Conservation (phyloP, 169 alveolate species). For the Cytauxzoon felis region DNA sequence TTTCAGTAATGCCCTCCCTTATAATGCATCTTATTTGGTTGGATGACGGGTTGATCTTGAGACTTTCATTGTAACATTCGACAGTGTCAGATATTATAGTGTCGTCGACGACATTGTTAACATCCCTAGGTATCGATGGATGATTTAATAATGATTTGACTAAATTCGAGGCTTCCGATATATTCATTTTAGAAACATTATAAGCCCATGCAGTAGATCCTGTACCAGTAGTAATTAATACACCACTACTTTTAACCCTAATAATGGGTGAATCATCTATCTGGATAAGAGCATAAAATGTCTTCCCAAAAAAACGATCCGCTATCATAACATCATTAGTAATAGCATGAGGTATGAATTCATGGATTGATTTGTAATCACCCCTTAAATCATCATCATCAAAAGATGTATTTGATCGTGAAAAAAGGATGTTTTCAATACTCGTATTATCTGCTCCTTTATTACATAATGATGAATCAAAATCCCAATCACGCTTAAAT, state of each 20-base stretch:
- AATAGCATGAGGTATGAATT: constrained; percentile 37
- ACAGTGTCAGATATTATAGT: constrained; percentile 48
- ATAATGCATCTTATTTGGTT: constrained; percentile 67
- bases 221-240: constrained; percentile 76
- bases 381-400: constrained; percentile 33
- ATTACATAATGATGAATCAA: neutral
- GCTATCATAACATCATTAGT: constrained; percentile 62
- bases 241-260: constrained; percentile 69
- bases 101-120: constrained; percentile 48
- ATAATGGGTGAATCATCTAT: constrained; percentile 60
- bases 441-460: constrained; percentile 2
- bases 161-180: constrained; percentile 31
- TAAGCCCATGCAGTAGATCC: constrained; percentile 87
- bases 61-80: constrained; percentile 59
- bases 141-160: constrained; percentile 28
- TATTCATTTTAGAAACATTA: constrained; percentile 70
- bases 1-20: constrained; percentile 64
- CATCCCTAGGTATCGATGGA: constrained; percentile 51
- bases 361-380: neutral
- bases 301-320: constrained; percentile 46
- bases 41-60: constrained; percentile 61
- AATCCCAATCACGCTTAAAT: constrained; percentile 32
- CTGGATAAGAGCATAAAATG: constrained; percentile 67
- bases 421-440: constrained; percentile 37
- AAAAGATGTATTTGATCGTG: constrained; percentile 24